A percentile compares a stretch with the other conserved stretches of the same genome.
Evolutionary conservation across 179 eudicot genomes (phyloP).

Genomic region (Patellifolia procumbens): DNA sequence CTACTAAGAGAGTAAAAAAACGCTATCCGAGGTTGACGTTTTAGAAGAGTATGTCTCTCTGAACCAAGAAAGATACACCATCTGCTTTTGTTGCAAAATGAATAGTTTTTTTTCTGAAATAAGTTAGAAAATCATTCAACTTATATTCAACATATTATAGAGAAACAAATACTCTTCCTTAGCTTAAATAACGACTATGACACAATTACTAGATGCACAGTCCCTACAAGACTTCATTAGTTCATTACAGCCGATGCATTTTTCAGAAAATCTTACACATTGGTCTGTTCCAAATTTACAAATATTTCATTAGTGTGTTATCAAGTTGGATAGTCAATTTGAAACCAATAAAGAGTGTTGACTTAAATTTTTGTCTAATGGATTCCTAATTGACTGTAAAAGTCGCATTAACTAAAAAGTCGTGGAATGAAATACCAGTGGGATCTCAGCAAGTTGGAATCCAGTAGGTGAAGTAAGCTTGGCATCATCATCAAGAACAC

Average conservation of each 20-base stretch:
- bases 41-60: too few species aligned
- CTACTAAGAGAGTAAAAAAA: too few species aligned
- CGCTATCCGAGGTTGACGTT: too few species aligned
- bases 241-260: neutral
- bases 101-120: too few species aligned
- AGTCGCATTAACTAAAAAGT: conserved; percentile 9
- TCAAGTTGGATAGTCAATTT: neutral
- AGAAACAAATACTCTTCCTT: too few species aligned
- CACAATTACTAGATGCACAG: too few species aligned
- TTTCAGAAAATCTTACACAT: neutral
- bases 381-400: neutral
- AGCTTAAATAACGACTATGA: too few species aligned
- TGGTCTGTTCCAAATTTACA: neutral
- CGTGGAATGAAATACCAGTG: conserved; percentile 56
- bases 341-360: neutral
- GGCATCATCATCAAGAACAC: conserved; percentile 94
- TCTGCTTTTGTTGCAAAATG: too few species aligned
- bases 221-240: neutral
- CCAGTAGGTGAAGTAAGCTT: conserved; percentile 96
- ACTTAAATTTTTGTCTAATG: neutral
- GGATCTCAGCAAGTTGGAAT: conserved; percentile 95
- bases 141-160: too few species aligned
- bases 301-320: neutral
- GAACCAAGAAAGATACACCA: too few species aligned
- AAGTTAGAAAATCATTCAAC: too few species aligned